Evolutionary conservation across 2,329 filamentous ascomycete genomes (phyloP).

Genomic region (Aschersonia sp.): DNA sequence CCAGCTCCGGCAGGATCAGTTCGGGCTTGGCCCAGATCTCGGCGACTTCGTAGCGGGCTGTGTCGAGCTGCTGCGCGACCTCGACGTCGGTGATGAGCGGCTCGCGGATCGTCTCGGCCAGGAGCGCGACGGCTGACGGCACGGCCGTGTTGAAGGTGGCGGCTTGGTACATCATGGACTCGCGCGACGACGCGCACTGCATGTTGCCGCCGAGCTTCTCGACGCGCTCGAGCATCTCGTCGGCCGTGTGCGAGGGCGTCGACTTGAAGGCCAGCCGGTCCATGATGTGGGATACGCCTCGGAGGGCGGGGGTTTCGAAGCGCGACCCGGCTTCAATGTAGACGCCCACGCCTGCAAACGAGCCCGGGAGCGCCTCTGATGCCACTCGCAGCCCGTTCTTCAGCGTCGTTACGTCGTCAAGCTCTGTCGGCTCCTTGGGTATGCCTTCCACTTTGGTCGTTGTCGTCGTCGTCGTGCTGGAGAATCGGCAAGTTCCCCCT

Average conservation of each 20-base stretch:
- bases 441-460: conserved; percentile 20
- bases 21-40: conserved; percentile 98
- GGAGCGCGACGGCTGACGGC: conserved; percentile 62
- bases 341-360: conserved; percentile 88
- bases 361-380: conserved; percentile 84
- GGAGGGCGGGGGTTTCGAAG: conserved; percentile 74
- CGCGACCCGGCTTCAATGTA: conserved; percentile 93
- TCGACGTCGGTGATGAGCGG: conserved; percentile 77
- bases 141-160: conserved; percentile 95
- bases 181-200: conserved; percentile 87
- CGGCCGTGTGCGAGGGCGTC: conserved; percentile 56
- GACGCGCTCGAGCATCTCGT: conserved; percentile 76
- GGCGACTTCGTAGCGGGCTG: conserved; percentile 86
- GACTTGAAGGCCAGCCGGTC: conserved; percentile 91
- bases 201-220: conserved; percentile 90
- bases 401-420: conserved; percentile 78
- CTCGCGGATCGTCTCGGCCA: conserved; percentile 88
- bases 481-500: background rate
- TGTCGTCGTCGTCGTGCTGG: conserved; percentile 9
- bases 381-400: conserved; percentile 89
- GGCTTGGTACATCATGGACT: conserved; percentile 97
- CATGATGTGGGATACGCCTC: conserved; percentile 90
- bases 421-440: conserved; percentile 59
- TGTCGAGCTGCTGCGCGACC: conserved; percentile 74
- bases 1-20: conserved; percentile 84